phyloP scores from a whole-genome alignment of 169 alveolate species.

The Neospora caninum region DNA sequence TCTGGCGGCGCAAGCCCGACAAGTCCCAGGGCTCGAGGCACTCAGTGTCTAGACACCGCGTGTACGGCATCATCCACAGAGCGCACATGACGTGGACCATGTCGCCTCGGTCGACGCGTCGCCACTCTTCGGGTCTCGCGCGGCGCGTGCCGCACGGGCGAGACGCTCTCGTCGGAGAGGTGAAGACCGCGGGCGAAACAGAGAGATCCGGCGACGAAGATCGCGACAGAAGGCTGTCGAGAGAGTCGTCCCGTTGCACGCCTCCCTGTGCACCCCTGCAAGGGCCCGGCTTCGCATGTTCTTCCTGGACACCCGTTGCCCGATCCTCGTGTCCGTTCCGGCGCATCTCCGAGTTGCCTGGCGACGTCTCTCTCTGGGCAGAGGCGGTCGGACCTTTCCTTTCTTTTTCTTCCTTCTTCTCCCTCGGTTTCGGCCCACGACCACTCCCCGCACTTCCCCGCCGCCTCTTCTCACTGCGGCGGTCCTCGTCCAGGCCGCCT shows the following conservation, averaged over 20 bases:
- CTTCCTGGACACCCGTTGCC: too few species aligned
- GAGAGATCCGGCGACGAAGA: too few species aligned
- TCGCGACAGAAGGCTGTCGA: too few species aligned
- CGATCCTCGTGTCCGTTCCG: too few species aligned
- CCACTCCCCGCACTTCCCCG: conserved; percentile 4
- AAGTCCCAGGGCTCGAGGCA: conserved; percentile 69
- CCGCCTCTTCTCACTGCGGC: not conserved
- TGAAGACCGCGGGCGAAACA: too few species aligned
- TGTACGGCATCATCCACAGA: conserved; percentile 69
- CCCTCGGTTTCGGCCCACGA: not conserved
- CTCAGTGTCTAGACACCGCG: conserved; percentile 57
- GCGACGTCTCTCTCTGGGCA: too few species aligned
- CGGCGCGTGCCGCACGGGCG: not conserved
- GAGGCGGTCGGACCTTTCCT: too few species aligned
- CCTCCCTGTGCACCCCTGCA: too few species aligned
- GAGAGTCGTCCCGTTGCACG: too few species aligned
- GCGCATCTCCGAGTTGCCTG: too few species aligned
- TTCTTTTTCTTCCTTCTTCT: not conserved
- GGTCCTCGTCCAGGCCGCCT: not conserved
- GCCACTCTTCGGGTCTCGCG: not conserved
- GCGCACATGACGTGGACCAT: conserved; percentile 67
- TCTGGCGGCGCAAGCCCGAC: not conserved
- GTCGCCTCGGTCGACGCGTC: not conserved
- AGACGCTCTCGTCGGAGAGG: not conserved
- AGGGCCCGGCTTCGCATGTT: too few species aligned